phyloP scores from a whole-genome alignment of 352 stramenopile genomes.

The Aphanomyces euteiches region DNA sequence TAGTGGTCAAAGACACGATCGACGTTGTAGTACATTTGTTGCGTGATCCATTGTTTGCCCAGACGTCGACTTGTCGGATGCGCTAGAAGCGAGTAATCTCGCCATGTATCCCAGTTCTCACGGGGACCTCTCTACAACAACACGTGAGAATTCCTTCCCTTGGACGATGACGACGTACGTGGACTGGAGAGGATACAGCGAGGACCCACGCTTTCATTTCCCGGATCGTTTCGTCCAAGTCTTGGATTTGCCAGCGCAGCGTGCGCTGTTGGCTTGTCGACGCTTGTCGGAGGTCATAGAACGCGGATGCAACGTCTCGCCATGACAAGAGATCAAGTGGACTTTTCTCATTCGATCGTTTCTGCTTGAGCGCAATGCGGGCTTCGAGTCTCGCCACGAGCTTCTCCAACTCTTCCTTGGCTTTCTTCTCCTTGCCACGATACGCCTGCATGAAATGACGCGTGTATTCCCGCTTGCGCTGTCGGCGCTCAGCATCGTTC shows the following conservation, averaged over 20 bases:
- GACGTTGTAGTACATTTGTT: constrained; percentile 14
- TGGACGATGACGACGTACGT: no score
- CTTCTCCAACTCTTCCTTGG: not conserved
- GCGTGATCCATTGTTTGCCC: not conserved
- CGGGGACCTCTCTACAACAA: no score
- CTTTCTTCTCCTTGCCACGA: not conserved
- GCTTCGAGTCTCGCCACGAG: not conserved
- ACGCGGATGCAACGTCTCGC: not conserved
- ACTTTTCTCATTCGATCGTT: no score
- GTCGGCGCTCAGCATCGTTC: not conserved
- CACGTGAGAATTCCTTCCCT: no score
- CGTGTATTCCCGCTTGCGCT: not conserved
- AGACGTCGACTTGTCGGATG: not conserved
- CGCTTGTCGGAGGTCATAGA: not conserved
- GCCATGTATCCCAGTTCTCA: not conserved
- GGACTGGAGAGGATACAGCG: no score
- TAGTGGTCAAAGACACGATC: constrained; percentile 1
- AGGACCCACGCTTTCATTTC: not conserved
- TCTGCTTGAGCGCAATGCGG: not conserved
- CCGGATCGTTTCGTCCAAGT: not conserved
- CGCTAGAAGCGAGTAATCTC: not conserved
- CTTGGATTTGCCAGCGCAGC: not conserved
- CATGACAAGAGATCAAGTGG: not conserved
- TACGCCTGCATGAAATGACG: constrained; percentile 1
- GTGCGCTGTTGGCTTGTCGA: not conserved